Evolutionary conservation across 805 yeast genomes (phyloP).

Genomic region (Metschnikowia chrysomelidarum): DNA sequence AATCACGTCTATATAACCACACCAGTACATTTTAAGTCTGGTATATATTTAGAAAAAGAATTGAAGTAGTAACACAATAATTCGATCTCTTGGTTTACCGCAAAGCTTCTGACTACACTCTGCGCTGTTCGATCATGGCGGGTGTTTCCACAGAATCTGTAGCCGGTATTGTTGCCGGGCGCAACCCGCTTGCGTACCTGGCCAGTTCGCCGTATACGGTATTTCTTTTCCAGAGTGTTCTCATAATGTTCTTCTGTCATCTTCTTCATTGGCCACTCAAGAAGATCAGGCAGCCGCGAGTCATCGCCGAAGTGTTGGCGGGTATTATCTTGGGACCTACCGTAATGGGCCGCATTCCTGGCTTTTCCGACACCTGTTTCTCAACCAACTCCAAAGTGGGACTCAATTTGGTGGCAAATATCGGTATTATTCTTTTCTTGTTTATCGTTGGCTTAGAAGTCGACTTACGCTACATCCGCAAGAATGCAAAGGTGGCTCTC

Average conservation of each 20-base stretch:
- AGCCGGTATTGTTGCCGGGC: constrained; percentile 72
- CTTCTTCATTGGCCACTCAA: constrained; percentile 59
- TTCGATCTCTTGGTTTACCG: no score
- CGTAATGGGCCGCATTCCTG: constrained; percentile 68
- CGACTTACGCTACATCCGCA: constrained; percentile 61
- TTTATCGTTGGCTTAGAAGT: constrained; percentile 81
- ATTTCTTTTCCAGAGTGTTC: constrained; percentile 66
- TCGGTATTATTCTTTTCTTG: constrained; percentile 72
- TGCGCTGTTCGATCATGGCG: constrained; percentile 24
- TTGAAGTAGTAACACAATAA: no score
- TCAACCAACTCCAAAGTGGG: constrained; percentile 63
- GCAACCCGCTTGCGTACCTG: constrained; percentile 62
- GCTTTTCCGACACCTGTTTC: constrained; percentile 63
- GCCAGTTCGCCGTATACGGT: constrained; percentile 61
- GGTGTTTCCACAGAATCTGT: constrained; percentile 37
- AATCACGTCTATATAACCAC: no score
- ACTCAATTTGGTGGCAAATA: constrained; percentile 63
- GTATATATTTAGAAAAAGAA: no score
- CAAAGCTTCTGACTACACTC: no score
- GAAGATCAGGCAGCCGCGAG: constrained; percentile 69
- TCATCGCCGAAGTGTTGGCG: constrained; percentile 76
- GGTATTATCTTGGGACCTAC: constrained; percentile 78
- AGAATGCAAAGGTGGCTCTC: constrained; percentile 58
- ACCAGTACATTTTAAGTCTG: no score
- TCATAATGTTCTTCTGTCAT: constrained; percentile 60